These are phyloP conservation scores for Cyanodermella asteris DNA, from an alignment of 2,329 filamentous ascomycete species.

Conservation along the genomic window DNA sequence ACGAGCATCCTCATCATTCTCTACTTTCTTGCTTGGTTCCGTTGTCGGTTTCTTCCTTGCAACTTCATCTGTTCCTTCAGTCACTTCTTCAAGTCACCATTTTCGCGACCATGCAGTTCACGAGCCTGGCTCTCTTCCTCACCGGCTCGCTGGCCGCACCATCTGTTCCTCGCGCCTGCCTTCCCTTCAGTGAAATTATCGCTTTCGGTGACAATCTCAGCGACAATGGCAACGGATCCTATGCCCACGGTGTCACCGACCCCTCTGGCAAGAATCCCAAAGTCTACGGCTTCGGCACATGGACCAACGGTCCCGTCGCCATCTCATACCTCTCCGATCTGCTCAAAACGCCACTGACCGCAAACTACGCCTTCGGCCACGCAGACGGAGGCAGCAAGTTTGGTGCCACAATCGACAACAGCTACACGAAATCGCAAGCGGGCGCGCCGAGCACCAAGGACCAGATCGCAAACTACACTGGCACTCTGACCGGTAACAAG, in stretches of 20 bases:
- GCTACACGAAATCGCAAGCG: conserved; percentile 7
- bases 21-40: too few species aligned
- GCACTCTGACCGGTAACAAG: not conserved
- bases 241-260: conserved; percentile 9
- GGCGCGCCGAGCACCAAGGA: conserved; percentile 1
- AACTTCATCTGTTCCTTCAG: too few species aligned
- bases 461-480: conserved; percentile 1
- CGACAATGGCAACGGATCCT: conserved; percentile 12
- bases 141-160: too few species aligned
- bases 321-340: conserved; percentile 10
- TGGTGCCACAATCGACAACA: conserved; percentile 12
- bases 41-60: too few species aligned
- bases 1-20: too few species aligned
- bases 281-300: conserved; percentile 12
- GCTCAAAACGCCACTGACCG: conserved; percentile 3
- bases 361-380: conserved; percentile 12
- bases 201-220: conserved; percentile 12
- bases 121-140: too few species aligned
- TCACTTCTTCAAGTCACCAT: too few species aligned
- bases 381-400: conserved; percentile 9
- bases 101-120: too few species aligned
- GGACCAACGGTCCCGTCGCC: conserved; percentile 12
- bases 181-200: conserved; percentile 11
- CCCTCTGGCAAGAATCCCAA: conserved; percentile 7
- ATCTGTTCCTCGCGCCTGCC: conserved; percentile 1